Evolutionary conservation across 2,329 filamentous ascomycete genomes (phyloP).

Genomic region (Fusarium dimerum): DNA sequence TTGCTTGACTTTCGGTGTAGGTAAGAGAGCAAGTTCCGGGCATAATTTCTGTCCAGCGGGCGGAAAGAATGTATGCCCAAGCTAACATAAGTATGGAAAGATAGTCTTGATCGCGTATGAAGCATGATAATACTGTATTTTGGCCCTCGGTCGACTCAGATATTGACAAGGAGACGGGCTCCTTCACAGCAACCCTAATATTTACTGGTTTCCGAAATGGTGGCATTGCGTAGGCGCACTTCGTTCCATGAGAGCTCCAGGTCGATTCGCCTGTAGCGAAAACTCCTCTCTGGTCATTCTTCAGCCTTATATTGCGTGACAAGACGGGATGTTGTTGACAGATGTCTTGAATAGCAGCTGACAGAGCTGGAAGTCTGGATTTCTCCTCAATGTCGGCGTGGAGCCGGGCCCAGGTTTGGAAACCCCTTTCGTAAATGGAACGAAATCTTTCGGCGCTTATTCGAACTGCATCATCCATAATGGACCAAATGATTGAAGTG

Average conservation of each 20-base stretch:
- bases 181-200: neutral
- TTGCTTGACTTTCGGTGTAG: conserved; percentile 1
- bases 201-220: neutral
- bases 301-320: neutral
- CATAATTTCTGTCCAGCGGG: conserved; percentile 1
- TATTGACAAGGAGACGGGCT: neutral
- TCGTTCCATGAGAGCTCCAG: neutral
- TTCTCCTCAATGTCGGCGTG: neutral
- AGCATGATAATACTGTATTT: neutral
- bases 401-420: neutral
- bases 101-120: neutral
- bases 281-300: neutral
- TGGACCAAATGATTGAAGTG: neutral
- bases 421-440: neutral
- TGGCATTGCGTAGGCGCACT: neutral
- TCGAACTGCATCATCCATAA: neutral
- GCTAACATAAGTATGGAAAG: neutral
- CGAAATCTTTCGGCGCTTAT: neutral
- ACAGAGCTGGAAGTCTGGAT: neutral
- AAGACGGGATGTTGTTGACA: neutral
- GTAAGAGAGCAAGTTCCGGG: neutral
- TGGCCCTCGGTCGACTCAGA: neutral
- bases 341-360: neutral
- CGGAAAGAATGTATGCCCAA: conserved; percentile 3
- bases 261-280: neutral